phyloP scores from a whole-genome alignment of 495 filamentous ascomycete genomes.

The Xanthoparmelia taractica region DNA sequence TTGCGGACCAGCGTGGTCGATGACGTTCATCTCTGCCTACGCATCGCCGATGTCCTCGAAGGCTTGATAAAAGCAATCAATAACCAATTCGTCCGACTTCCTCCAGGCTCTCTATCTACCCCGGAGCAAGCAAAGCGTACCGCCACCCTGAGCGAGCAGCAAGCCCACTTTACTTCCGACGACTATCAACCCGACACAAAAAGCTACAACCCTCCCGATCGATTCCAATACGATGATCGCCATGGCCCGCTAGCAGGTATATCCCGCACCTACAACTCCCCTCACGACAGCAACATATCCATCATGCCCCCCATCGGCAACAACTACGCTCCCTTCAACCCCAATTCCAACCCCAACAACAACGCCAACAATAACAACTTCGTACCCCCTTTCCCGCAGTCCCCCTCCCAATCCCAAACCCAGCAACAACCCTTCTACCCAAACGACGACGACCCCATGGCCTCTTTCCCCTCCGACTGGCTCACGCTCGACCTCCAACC shows the following conservation, averaged over 20 bases:
- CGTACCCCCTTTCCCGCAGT: conserved; percentile 16
- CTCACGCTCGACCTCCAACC: conserved; percentile 41
- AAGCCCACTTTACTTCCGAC: conserved; percentile 5
- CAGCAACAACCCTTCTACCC: conserved; percentile 18
- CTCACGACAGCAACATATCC: conserved; percentile 33
- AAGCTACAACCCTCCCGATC: background rate
- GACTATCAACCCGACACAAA: background rate
- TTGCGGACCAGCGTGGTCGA: conserved; percentile 83
- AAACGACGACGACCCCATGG: conserved; percentile 9
- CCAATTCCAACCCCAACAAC: too few relatives aligned
- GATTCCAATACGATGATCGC: conserved; percentile 10
- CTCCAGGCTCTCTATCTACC: conserved; percentile 10
- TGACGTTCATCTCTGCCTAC: conserved; percentile 89
- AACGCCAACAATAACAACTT: conserved; percentile 17
- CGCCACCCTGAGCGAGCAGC: background rate
- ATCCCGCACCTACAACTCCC: conserved; percentile 34
- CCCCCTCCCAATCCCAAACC: conserved; percentile 4
- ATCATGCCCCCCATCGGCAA: conserved; percentile 42
- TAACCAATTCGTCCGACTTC: conserved; percentile 54
- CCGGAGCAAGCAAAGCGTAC: conserved; percentile 10
- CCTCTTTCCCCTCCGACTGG: conserved; percentile 35
- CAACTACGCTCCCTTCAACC: conserved; percentile 16
- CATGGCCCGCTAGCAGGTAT: conserved; percentile 33
- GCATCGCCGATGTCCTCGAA: conserved; percentile 87
- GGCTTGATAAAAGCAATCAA: conserved; percentile 66